Conservation (phyloP, 2,329 filamentous ascomycete species). For the Tricladium varicosporioides region DNA sequence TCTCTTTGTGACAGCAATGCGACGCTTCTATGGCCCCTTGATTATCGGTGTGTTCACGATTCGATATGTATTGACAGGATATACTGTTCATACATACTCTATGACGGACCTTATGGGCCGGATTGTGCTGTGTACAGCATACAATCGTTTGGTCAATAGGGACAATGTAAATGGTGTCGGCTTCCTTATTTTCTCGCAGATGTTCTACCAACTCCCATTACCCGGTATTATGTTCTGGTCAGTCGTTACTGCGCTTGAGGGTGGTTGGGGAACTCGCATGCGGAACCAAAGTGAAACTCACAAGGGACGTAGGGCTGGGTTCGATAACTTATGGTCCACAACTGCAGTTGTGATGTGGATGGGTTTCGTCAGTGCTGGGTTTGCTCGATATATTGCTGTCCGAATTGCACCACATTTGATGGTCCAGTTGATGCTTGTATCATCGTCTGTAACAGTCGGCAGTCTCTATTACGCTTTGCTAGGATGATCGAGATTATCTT, state of each 20-base stretch:
- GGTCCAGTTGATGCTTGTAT: slow-evolving; percentile 13
- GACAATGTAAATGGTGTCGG: slow-evolving; percentile 31
- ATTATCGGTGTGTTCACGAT: slow-evolving; percentile 30
- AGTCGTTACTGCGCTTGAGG: slow-evolving; percentile 34
- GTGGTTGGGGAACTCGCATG: slow-evolving; percentile 38
- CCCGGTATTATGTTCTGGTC: slow-evolving; percentile 38
- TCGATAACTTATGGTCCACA: slow-evolving; percentile 17
- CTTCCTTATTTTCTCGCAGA: slow-evolving; percentile 11
- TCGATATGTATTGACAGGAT: slow-evolving; percentile 33
- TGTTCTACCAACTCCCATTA: slow-evolving; percentile 36
- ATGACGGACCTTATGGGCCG: slow-evolving; percentile 31
- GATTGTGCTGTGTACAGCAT: slow-evolving; percentile 30
- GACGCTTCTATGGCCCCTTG: slow-evolving; percentile 33
- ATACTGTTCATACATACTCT: slow-evolving; percentile 30
- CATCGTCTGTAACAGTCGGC: slow-evolving; percentile 5
- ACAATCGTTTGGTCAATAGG: slow-evolving; percentile 33
- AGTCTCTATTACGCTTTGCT: slow-evolving; percentile 12
- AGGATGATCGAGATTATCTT: neutral
- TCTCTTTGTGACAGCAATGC: slow-evolving; percentile 36
- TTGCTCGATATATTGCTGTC: slow-evolving; percentile 4
- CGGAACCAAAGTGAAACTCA: slow-evolving; percentile 30
- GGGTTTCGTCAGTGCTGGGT: slow-evolving; percentile 18
- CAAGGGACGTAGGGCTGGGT: slow-evolving; percentile 15
- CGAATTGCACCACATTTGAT: slow-evolving; percentile 10
- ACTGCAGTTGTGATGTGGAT: slow-evolving; percentile 17